Percentiles rank a stretch among this genome's conserved stretches.
phyloP scores from a whole-genome alignment of 140 eudicot genomes.

The Senecio squalidus region DNA sequence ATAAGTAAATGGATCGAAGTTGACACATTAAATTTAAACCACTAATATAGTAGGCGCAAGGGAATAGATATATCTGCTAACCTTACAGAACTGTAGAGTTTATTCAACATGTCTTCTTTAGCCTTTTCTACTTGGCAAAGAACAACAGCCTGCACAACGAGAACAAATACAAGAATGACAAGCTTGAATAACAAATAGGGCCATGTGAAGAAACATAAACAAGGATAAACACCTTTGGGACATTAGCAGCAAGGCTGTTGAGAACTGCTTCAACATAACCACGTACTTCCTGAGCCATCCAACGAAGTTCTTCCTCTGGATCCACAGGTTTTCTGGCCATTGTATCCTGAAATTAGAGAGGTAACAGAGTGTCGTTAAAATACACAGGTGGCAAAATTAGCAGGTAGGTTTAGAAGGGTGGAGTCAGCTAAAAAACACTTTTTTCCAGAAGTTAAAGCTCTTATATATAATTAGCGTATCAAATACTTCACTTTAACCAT shows the following conservation, averaged over 20 bases:
- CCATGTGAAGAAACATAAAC: neutral
- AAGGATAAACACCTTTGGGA: slow-evolving; percentile 65
- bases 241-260: slow-evolving; percentile 98
- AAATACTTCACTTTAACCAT: too few relatives aligned
- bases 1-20: neutral
- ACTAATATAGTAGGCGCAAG: neutral
- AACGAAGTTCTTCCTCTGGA: slow-evolving; percentile 98
- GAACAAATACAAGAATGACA: neutral
- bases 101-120: slow-evolving; percentile 97
- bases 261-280: slow-evolving; percentile 99
- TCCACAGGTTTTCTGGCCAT: slow-evolving; percentile 95
- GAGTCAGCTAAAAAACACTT: too few relatives aligned
- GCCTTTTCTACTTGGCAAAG: slow-evolving; percentile 99
- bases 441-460: too few relatives aligned
- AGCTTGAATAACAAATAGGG: neutral
- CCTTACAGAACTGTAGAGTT: slow-evolving; percentile 95
- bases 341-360: slow-evolving; percentile 49
- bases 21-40: too few relatives aligned
- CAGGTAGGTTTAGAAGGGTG: too few relatives aligned
- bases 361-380: too few relatives aligned
- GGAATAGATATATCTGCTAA: slow-evolving; percentile 21
- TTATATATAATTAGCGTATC: too few relatives aligned
- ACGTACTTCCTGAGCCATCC: slow-evolving; percentile 99
- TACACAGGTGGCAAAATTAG: too few relatives aligned
- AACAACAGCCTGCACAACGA: slow-evolving; percentile 81